Evolutionary conservation across 1,284 basidiomycete genomes (phyloP).

Genomic region (Malassezia sympodialis): DNA sequence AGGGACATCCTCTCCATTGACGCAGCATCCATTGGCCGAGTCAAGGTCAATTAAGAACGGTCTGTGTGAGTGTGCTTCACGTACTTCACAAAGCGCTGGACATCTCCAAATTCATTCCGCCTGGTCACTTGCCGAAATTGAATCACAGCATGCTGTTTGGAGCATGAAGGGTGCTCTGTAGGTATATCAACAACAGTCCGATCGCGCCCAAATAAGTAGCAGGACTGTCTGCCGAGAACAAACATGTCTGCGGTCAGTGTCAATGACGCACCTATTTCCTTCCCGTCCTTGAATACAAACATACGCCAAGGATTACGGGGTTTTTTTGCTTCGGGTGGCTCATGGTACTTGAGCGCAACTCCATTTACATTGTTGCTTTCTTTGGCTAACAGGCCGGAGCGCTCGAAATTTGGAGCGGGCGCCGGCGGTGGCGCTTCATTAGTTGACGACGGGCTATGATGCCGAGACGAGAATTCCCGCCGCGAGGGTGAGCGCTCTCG

Average conservation of each 20-base stretch:
- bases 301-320: conserved; percentile 79
- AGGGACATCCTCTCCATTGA: conserved; percentile 78
- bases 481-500: not conserved
- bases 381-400: conserved; percentile 82
- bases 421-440: not conserved
- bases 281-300: conserved; percentile 90
- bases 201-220: conserved; percentile 86
- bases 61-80: conserved; percentile 7
- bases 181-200: conserved; percentile 61
- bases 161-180: conserved; percentile 88
- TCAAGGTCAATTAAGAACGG: conserved; percentile 77
- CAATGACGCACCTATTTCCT: conserved; percentile 68
- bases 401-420: conserved; percentile 65
- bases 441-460: not conserved
- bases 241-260: conserved; percentile 23
- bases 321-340: conserved; percentile 92
- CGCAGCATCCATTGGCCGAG: conserved; percentile 84
- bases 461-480: not conserved
- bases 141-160: conserved; percentile 94
- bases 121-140: conserved; percentile 80
- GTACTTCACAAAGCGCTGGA: conserved; percentile 52
- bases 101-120: conserved; percentile 76
- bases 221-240: conserved; percentile 62
- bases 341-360: conserved; percentile 91
- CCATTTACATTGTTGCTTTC: conserved; percentile 61